These are phyloP conservation scores for Caloboletus firmus DNA, from an alignment of 1,284 basidiomycete species.

Conservation along the genomic window DNA sequence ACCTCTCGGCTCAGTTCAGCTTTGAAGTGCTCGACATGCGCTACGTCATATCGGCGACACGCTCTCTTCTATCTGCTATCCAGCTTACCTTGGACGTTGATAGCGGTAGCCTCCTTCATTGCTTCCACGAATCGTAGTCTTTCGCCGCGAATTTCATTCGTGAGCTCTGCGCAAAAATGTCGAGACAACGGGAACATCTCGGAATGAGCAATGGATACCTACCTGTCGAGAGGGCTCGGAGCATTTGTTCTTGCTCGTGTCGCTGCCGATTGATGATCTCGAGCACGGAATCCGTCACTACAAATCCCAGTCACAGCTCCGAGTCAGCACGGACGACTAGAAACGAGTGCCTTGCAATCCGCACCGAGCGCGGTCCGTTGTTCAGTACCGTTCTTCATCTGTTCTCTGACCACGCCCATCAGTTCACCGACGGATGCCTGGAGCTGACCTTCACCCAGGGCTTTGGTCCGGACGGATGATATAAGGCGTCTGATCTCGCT, in stretches of 20 bases:
- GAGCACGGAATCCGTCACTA: constrained; percentile 59
- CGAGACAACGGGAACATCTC: not conserved
- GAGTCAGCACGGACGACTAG: constrained; percentile 1
- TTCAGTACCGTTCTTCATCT: constrained; percentile 29
- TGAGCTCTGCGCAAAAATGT: constrained; percentile 55
- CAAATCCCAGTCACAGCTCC: not conserved
- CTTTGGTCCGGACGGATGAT: constrained; percentile 24
- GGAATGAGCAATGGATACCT: constrained; percentile 10
- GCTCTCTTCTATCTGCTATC: not conserved
- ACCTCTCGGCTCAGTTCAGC: constrained; percentile 76
- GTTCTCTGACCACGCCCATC: constrained; percentile 27
- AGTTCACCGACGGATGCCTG: constrained; percentile 29
- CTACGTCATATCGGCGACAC: constrained; percentile 38
- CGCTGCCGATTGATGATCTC: constrained; percentile 65
- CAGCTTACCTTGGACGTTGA: constrained; percentile 74
- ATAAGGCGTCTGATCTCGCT: constrained; percentile 28
- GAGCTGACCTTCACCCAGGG: constrained; percentile 22
- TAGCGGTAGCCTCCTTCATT: constrained; percentile 85
- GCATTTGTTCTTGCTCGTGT: constrained; percentile 65
- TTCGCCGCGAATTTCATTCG: constrained; percentile 80
- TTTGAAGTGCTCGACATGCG: constrained; percentile 83
- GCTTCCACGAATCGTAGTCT: constrained; percentile 83
- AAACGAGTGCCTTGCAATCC: constrained; percentile 1
- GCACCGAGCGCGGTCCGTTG: constrained; percentile 31
- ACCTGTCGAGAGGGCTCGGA: constrained; percentile 67